A percentile compares a stretch with the other conserved stretches of the same genome.
phyloP scores from a whole-genome alignment of 345 rosid genomes.

The Triadica sebifera region DNA sequence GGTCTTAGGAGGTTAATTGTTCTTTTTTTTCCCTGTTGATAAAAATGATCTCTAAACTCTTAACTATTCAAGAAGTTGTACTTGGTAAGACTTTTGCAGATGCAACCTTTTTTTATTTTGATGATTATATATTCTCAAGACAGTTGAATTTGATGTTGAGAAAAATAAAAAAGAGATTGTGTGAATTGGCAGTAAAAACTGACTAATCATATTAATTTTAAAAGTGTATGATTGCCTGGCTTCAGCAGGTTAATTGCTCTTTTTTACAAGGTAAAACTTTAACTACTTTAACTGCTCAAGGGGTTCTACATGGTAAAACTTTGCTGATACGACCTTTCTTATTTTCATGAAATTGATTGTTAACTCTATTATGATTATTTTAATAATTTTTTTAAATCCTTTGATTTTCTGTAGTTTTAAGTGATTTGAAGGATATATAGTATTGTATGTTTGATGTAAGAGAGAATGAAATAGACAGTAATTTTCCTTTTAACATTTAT shows the following conservation, averaged over 20 bases:
- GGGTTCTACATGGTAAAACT: background rate
- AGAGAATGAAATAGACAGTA: background rate
- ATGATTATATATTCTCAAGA: background rate
- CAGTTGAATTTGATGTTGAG: background rate
- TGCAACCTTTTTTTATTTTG: background rate
- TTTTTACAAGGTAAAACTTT: background rate
- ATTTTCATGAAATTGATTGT: background rate
- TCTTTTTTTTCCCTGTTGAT: too few relatives aligned
- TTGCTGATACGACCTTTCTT: background rate
- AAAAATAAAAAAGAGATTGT: background rate
- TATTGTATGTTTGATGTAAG: background rate
- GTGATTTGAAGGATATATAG: background rate
- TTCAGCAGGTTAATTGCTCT: too few relatives aligned
- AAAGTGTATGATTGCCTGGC: background rate
- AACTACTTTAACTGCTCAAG: background rate
- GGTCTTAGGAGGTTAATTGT: too few relatives aligned
- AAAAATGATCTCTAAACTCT: too few relatives aligned
- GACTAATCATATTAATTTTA: background rate
- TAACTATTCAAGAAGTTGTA: too few relatives aligned
- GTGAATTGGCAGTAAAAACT: background rate
- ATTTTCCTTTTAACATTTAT: background rate
- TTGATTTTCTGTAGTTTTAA: background rate
- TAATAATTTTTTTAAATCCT: background rate
- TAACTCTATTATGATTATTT: background rate
- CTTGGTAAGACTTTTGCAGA: too few relatives aligned